Evolutionary conservation across 495 filamentous ascomycete species (phyloP).

Genomic region (Aspergillus panamensis): DNA sequence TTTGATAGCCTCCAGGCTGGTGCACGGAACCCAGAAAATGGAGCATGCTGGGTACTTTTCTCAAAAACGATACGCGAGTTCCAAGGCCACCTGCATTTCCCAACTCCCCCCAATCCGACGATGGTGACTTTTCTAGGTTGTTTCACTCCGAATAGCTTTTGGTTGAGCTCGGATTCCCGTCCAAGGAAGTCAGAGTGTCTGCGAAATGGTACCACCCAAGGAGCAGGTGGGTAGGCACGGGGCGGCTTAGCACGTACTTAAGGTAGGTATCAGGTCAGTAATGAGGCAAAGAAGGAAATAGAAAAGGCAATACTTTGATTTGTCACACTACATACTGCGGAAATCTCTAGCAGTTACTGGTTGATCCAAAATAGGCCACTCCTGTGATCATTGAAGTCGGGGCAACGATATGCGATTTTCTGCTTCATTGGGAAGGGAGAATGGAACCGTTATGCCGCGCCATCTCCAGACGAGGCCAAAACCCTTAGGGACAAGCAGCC

Average conservation of each 20-base stretch:
- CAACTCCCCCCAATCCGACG: constrained; percentile 38
- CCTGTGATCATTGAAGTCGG: too few relatives aligned
- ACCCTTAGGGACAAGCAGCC: too few relatives aligned
- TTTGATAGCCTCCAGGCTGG: background rate
- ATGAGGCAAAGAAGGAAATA: background rate
- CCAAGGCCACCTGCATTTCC: constrained; percentile 44
- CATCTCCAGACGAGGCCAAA: too few relatives aligned
- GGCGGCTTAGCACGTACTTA: background rate
- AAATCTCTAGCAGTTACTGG: background rate
- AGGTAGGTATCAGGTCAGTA: background rate
- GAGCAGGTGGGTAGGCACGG: background rate
- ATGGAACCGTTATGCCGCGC: too few relatives aligned
- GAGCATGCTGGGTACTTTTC: constrained; percentile 21
- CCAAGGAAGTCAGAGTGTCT: background rate
- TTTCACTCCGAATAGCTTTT: background rate
- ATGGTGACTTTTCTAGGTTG: constrained; percentile 24
- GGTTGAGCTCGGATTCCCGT: background rate
- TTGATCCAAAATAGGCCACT: background rate
- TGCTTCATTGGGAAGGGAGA: too few relatives aligned
- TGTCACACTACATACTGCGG: background rate
- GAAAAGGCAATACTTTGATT: background rate
- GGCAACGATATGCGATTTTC: too few relatives aligned
- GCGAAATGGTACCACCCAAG: background rate
- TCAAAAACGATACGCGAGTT: constrained; percentile 29
- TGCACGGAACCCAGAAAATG: constrained; percentile 8